Base-by-base conservation (phyloP, 176 grass and related monocot genomes). In the Rhynchospora tenuis region DNA sequence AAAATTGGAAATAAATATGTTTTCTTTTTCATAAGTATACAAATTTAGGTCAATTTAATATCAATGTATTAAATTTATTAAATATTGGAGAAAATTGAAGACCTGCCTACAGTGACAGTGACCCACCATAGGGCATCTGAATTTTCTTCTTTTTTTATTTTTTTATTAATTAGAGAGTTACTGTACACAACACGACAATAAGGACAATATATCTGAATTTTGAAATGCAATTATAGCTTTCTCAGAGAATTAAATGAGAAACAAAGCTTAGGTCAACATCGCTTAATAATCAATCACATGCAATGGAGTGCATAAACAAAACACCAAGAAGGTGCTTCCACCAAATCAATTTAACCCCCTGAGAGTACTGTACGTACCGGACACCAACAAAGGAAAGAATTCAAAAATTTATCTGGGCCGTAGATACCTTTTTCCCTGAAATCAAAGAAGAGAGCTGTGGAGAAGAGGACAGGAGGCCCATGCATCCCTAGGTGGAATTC, bases 371-470 rank as follows among this genome's bases (percentile, higher is more conserved):
- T 14, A 51, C 9, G 13, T 77, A 24, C 46, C 29, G 29, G 17
- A 45, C 48, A 75, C 47, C 73, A 55, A 77, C 73, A 77, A 77
- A 77, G 47, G 73, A 77, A 77, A 31, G 73, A 77, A 54, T 56
- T 77, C 73, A 77, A 77, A 77, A 74, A 5, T 13, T 4, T 11
- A 26, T 56, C 73, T 77, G 69, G n/a, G 22, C 15, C 7, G 13
- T 76, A 29, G 54, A 55, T 47, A 24, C 47, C 7, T 28, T 75
- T 50, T 29, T 17, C 50, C 6, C 24, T 56, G 73, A 77, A 56
- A 31, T 4, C 6, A 56, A 77, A 77, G 73, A 77, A 56, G 22
- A 17, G 50, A 33, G 73, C 50, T 77, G 2, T 19, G 6, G 24
- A 76, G 73, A 76, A 76, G 47, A 76, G 54, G 73, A 76, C 73